Evolutionary conservation across 495 filamentous ascomycete species (phyloP).

Genomic region (Xylona heveae): DNA sequence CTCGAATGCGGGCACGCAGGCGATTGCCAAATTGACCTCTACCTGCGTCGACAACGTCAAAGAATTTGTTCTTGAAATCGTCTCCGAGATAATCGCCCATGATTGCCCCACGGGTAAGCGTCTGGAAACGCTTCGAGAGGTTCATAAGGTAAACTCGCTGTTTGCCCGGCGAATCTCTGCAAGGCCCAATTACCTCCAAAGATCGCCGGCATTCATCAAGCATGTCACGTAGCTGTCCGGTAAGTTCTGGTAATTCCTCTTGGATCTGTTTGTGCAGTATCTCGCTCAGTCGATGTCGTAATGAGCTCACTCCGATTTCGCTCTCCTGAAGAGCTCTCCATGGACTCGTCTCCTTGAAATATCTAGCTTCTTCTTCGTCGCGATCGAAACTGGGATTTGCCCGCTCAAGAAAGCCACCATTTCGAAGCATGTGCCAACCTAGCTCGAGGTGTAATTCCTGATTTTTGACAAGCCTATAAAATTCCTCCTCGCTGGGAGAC

Average conservation of each 20-base stretch:
- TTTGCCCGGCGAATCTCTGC: too few species aligned
- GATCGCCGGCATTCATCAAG: constrained; percentile 6
- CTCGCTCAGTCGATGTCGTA: constrained; percentile 12
- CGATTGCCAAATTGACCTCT: too few species aligned
- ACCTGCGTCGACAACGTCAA: too few species aligned
- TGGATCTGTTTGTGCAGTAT: constrained; percentile 12
- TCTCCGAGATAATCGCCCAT: too few species aligned
- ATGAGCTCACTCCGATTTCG: constrained; percentile 10
- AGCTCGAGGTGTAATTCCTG: constrained; percentile 36
- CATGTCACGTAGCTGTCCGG: constrained; percentile 8
- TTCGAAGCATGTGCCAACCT: constrained; percentile 50
- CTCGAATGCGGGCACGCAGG: constrained; percentile 13
- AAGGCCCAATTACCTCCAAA: too few species aligned
- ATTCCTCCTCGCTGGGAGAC: constrained; percentile 26
- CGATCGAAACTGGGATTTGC: constrained; percentile 9
- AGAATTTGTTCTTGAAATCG: too few species aligned
- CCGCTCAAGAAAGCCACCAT: constrained; percentile 25
- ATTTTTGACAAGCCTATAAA: constrained; percentile 34
- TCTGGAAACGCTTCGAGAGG: too few species aligned
- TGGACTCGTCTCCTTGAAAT: constrained; percentile 16
- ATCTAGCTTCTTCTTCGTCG: constrained; percentile 18
- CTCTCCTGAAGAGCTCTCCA: constrained; percentile 10
- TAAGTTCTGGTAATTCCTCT: constrained; percentile 11
- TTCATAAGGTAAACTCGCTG: constrained; percentile 1
- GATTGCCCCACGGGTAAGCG: too few species aligned